Conservation (phyloP, 805 yeast genomes). For the Lipomyces spencermartinsiae region DNA sequence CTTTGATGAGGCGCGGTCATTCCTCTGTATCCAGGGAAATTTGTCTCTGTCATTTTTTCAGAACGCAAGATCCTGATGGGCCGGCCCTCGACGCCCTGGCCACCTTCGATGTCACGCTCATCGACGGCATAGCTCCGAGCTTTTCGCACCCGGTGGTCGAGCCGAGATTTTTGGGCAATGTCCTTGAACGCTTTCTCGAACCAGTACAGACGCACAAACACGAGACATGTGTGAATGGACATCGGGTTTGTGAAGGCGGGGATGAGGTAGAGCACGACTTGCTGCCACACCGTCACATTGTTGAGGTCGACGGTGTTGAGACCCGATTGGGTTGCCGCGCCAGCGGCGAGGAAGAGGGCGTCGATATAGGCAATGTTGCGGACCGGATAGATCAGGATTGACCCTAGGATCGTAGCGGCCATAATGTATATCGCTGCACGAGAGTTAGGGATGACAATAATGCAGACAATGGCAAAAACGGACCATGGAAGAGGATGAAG, state of each 20-base stretch:
- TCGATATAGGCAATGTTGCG: constrained; percentile 73
- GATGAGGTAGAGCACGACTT: constrained; percentile 67
- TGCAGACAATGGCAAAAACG: neutral
- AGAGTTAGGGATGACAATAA: constrained; percentile 56
- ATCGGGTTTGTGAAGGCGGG: constrained; percentile 83
- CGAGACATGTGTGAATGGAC: constrained; percentile 78
- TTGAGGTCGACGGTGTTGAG: constrained; percentile 79
- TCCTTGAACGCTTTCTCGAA: constrained; percentile 86
- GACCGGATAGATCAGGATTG: constrained; percentile 80
- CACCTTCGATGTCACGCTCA: constrained; percentile 22
- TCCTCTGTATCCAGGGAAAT: constrained; percentile 23
- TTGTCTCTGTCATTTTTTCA: constrained; percentile 30
- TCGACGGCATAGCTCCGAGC: constrained; percentile 64
- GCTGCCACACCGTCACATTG: constrained; percentile 74
- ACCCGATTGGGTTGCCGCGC: constrained; percentile 91
- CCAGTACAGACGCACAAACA: constrained; percentile 83
- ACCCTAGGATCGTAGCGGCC: constrained; percentile 63
- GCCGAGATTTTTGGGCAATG: constrained; percentile 76
- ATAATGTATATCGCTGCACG: constrained; percentile 62
- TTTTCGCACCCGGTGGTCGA: constrained; percentile 81
- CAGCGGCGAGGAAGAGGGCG: constrained; percentile 74
- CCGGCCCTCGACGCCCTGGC: constrained; percentile 28
- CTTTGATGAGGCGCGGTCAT: neutral
- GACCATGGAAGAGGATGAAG: constrained; percentile 34
- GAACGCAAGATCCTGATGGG: constrained; percentile 22